Conservation (phyloP, 2,329 filamentous ascomycete species). For the Bipolaris victoriae region DNA sequence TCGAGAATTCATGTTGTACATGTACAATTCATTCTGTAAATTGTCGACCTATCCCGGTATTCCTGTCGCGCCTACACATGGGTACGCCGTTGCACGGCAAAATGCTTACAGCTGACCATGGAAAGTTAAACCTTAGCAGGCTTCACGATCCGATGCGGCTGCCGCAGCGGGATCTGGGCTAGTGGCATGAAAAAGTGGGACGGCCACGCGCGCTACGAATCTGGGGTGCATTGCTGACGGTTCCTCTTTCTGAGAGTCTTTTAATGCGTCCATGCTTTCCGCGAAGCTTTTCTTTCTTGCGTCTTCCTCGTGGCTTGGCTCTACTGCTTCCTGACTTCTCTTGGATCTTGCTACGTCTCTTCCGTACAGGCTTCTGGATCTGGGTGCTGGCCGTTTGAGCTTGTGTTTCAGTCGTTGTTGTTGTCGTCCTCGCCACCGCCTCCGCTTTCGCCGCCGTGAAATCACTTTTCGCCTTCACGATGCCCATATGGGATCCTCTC, state of each 20-base stretch:
- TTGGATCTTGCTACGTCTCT: not conserved
- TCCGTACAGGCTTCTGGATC: too few relatives aligned
- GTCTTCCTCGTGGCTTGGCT: slow-evolving; percentile 7
- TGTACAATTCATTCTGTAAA: too few relatives aligned
- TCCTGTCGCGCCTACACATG: not conserved
- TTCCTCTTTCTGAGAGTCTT: slow-evolving; percentile 12
- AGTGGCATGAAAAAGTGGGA: not conserved
- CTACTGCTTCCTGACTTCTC: not conserved
- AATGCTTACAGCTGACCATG: not conserved
- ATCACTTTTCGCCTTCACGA: slow-evolving; percentile 13
- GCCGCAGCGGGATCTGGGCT: slow-evolving; percentile 3
- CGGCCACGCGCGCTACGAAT: slow-evolving; percentile 20
- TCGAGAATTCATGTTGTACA: too few relatives aligned
- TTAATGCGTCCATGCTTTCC: slow-evolving; percentile 20
- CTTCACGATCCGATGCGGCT: not conserved
- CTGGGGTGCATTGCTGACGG: slow-evolving; percentile 33
- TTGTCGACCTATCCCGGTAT: not conserved
- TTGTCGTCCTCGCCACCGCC: not conserved
- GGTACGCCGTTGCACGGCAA: not conserved
- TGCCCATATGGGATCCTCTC: slow-evolving; percentile 34
- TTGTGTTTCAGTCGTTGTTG: not conserved
- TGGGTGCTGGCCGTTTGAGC: too few relatives aligned
- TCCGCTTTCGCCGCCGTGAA: not conserved
- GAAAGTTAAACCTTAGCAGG: not conserved
- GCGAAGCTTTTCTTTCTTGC: slow-evolving; percentile 15